Percentiles rank a stretch among this genome's conserved stretches.
These are phyloP conservation scores for Austroboletus novae-zelandiae DNA, from an alignment of 1,284 basidiomycete genomes.

Conservation along the genomic window DNA sequence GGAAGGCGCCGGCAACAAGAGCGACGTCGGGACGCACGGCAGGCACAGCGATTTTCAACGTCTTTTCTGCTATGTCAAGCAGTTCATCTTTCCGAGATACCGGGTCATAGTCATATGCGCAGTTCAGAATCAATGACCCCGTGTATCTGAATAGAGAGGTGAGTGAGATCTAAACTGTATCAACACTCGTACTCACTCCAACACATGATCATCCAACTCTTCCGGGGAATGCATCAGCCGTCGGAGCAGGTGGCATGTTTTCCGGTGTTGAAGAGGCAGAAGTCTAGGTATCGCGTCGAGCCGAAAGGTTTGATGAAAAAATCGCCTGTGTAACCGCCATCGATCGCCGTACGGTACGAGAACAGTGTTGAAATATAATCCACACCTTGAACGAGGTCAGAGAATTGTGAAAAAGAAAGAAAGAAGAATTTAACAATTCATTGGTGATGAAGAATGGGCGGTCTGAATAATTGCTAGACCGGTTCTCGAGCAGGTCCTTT, in stretches of 20 bases:
- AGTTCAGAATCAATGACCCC: neutral
- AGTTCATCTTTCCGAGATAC: neutral
- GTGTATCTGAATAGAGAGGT: neutral
- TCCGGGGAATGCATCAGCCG: slow-evolving; percentile 27
- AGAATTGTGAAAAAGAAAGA: neutral
- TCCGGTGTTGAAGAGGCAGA: slow-evolving; percentile 26
- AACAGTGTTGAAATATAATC: slow-evolving; percentile 21
- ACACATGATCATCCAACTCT: slow-evolving; percentile 5
- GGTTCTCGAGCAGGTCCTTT: slow-evolving; percentile 4
- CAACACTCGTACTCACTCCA: too few relatives aligned
- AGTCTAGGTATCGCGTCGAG: slow-evolving; percentile 18
- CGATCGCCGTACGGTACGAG: slow-evolving; percentile 35
- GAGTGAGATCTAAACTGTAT: too few relatives aligned
- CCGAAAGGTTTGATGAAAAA: slow-evolving; percentile 33
- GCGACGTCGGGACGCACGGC: slow-evolving; percentile 4
- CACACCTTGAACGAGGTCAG: slow-evolving; percentile 29
- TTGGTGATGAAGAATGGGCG: slow-evolving; percentile 19
- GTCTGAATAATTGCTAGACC: neutral
- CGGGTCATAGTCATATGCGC: neutral
- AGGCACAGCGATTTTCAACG: neutral
- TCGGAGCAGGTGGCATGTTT: slow-evolving; percentile 30
- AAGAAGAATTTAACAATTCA: neutral
- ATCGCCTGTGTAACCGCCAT: neutral
- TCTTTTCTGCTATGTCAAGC: neutral
- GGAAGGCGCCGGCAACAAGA: slow-evolving; percentile 2